These are phyloP conservation scores for Avicennia marina DNA, from an alignment of 257 asterid genomes.

Conservation along the genomic window DNA sequence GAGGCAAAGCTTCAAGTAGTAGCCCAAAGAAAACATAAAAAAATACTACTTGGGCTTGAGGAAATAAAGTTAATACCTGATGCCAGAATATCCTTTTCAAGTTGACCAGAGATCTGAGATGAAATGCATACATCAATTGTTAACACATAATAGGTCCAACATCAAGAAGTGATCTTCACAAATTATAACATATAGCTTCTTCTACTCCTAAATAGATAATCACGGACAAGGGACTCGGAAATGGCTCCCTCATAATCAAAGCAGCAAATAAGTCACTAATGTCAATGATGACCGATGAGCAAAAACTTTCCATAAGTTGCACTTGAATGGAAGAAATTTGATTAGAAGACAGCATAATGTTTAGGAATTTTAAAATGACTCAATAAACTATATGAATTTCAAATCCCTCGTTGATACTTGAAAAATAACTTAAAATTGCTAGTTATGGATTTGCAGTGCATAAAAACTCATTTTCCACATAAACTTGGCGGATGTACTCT, in stretches of 20 bases:
- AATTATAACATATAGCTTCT: not conserved
- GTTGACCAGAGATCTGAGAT: slow-evolving; percentile 64
- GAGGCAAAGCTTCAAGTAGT: too few relatives aligned
- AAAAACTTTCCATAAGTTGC: not conserved
- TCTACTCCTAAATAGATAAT: not conserved
- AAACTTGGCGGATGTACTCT: not conserved
- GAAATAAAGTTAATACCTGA: slow-evolving; percentile 43
- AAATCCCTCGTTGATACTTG: not conserved
- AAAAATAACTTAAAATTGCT: not conserved
- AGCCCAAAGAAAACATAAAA: slow-evolving; percentile 3
- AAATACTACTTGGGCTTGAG: not conserved
- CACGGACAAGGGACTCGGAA: not conserved
- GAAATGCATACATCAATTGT: slow-evolving; percentile 2
- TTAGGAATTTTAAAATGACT: not conserved
- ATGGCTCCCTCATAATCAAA: too few relatives aligned
- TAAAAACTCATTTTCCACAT: not conserved
- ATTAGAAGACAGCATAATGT: not conserved
- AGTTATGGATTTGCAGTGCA: not conserved
- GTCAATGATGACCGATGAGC: not conserved
- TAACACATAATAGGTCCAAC: not conserved
- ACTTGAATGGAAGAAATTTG: not conserved
- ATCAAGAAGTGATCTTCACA: slow-evolving; percentile 3
- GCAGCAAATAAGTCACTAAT: too few relatives aligned
- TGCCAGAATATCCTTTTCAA: slow-evolving; percentile 62
- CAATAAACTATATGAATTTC: not conserved